Percentiles rank a stretch among this genome's conserved stretches.
Conservation (phyloP, 78 protist genomes). For the Andalucia godoyi region DNA sequence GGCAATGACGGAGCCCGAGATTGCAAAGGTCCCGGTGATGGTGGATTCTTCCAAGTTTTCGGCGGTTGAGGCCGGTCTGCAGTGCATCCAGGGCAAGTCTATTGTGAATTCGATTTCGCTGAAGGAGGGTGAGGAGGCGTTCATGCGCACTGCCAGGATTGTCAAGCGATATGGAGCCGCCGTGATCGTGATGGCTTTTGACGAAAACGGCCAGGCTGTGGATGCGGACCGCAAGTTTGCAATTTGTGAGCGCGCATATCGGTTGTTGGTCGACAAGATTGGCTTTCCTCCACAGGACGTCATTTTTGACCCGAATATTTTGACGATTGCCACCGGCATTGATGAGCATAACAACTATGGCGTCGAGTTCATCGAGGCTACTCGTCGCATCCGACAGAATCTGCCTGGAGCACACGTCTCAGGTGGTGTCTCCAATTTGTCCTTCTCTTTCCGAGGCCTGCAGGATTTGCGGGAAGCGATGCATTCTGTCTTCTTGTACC, state of each 20-base stretch:
- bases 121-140: slow-evolving; percentile 91
- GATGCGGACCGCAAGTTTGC: slow-evolving; percentile 47
- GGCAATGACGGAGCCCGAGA: slow-evolving; percentile 88
- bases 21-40: slow-evolving; percentile 86
- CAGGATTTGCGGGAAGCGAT: slow-evolving; percentile 84
- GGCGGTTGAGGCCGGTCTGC: slow-evolving; percentile 82
- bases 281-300: slow-evolving; percentile 86
- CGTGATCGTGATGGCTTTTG: slow-evolving; percentile 95
- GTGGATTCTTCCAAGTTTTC: slow-evolving; percentile 90
- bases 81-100: slow-evolving; percentile 90
- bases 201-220: slow-evolving; percentile 95
- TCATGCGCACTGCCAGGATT: slow-evolving; percentile 65
- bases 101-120: slow-evolving; percentile 86
- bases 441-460: slow-evolving; percentile 95
- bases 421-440: slow-evolving; percentile 98
- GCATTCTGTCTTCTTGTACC: slow-evolving; percentile 87
- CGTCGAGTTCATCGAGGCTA: slow-evolving; percentile 83
- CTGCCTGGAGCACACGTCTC: slow-evolving; percentile 57
- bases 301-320: slow-evolving; percentile 95
- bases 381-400: slow-evolving; percentile 38
- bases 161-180: slow-evolving; percentile 80
- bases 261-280: slow-evolving; percentile 50
- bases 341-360: slow-evolving; percentile 95
- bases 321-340: slow-evolving; percentile 93
- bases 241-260: slow-evolving; percentile 88